Conservation (phyloP, 257 asterid species). For the Verbena officinalis region DNA sequence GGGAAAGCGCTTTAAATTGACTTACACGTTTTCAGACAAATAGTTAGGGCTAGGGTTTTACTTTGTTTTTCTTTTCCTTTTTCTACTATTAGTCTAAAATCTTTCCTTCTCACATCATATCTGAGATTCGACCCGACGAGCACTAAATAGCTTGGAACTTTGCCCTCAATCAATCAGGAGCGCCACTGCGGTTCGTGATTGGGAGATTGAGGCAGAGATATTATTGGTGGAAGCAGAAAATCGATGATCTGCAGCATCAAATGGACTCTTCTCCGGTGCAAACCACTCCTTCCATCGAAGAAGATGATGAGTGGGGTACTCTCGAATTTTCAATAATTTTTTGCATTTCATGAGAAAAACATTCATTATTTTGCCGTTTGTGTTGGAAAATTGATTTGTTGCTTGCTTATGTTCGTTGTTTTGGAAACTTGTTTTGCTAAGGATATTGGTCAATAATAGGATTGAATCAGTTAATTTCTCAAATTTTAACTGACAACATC, state of each 20-base stretch:
- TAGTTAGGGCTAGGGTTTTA: constrained; percentile 26
- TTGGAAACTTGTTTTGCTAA: not conserved
- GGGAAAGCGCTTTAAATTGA: not conserved
- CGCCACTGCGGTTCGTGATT: constrained; percentile 1
- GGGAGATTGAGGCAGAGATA: constrained; percentile 8
- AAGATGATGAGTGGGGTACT: constrained; percentile 67
- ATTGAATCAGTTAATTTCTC: constrained; percentile 1
- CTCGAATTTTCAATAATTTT: not conserved
- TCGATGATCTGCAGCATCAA: constrained; percentile 58
- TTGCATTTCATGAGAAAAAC: too few species aligned
- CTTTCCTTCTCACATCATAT: not conserved
- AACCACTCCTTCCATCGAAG: constrained; percentile 50
- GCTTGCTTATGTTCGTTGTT: not conserved
- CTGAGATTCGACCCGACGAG: constrained; percentile 28
- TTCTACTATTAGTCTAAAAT: not conserved
- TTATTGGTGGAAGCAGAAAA: constrained; percentile 24
- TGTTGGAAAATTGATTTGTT: not conserved
- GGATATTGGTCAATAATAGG: not conserved
- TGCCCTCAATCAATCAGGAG: constrained; percentile 9
- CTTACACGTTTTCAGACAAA: constrained; percentile 22
- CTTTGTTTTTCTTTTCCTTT: too few species aligned
- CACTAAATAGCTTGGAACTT: constrained; percentile 18
- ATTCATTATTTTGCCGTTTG: not conserved
- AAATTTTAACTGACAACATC: not conserved
- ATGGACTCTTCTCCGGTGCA: constrained; percentile 59